phyloP scores from a whole-genome alignment of 1,139 yeast genomes.

The Zhuliangozyma blackwelliae region DNA sequence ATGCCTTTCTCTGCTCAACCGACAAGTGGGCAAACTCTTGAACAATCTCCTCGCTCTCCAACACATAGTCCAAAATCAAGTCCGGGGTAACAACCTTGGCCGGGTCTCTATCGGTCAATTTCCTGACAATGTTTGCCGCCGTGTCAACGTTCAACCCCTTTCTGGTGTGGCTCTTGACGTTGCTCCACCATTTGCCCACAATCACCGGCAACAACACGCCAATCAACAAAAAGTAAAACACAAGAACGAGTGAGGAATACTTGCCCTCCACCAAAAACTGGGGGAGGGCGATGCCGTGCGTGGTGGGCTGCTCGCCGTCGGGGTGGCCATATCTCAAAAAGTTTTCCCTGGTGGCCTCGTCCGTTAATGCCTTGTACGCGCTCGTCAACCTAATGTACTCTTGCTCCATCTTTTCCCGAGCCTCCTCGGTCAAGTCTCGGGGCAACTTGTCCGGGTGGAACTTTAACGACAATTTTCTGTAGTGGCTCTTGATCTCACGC shows the following conservation, averaged over 20 bases:
- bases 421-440: conserved; percentile 60
- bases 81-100: conserved; percentile 62
- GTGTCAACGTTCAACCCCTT: conserved; percentile 80
- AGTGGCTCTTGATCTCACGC: conserved; percentile 73
- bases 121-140: conserved; percentile 66
- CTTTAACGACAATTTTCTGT: conserved; percentile 79
- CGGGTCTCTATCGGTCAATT: conserved; percentile 70
- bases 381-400: conserved; percentile 78
- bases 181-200: conserved; percentile 89
- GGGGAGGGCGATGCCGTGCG: conserved; percentile 97
- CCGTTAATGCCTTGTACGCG: conserved; percentile 94
- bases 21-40: conserved; percentile 36
- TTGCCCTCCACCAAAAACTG: conserved; percentile 84
- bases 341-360: conserved; percentile 78
- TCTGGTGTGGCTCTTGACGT: conserved; percentile 75
- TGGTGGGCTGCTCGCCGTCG: conserved; percentile 91
- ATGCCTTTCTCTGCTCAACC: conserved; percentile 42
- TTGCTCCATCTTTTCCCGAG: conserved; percentile 59
- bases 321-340: conserved; percentile 91
- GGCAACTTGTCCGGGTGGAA: conserved; percentile 93
- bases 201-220: conserved; percentile 75
- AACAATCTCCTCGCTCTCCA: conserved; percentile 60
- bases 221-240: conserved; percentile 63
- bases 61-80: conserved; percentile 58
- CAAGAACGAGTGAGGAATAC: conserved; percentile 63